Evolutionary conservation across 345 rosid genomes (phyloP), one percentile per base, ranked within the genome.

Genomic region (Citrus maxima): DNA sequence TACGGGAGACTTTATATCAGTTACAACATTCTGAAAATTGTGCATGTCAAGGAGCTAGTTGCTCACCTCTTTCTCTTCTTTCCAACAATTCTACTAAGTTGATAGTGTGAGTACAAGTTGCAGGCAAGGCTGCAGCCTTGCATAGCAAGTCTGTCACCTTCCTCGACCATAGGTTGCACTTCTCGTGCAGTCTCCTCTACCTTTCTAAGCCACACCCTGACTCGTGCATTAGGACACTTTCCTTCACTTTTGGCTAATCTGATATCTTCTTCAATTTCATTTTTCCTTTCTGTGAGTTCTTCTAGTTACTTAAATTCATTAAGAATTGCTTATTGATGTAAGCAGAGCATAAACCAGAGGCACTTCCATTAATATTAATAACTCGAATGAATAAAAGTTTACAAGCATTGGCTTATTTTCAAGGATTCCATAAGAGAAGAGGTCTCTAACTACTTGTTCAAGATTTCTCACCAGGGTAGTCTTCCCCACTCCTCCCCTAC

Each of bases 401-500:
- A 9, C 3, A 9, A 40, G 46, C 13, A 40, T 40, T 40, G 46
- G 46, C 46, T 40, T 9, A 40, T 40, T 40, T 40, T 80, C 38
- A 83, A 73, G 46, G 74, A 37, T 30, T 54, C 68, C 4, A 38
- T 37, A 10, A 7, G 68, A 46, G 21, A 32, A 32, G 79, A 38
- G 27, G 28, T 25, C 64, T 73, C 77, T 1, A 73, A 68, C 49
- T 3, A 25, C 49, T 84, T 84, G 76, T 72, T 84, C 30, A 84
- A 72, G 78, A 35, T 78, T 84, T 24, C 54, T 73, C 8, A 84
- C 80, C 28, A 84, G 59, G 2, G 81, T 79, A 6, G 83, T 84
- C 84, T 81, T 84, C 30, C 79, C 83, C 2, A 84, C 69, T 18
- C 87, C 83, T 8, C 82, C 84, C 77, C 79, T 79, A 4, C 85